These are phyloP conservation scores for Galeopsis tetrahit DNA, from an alignment of 257 asterid species.

Conservation along the genomic window DNA sequence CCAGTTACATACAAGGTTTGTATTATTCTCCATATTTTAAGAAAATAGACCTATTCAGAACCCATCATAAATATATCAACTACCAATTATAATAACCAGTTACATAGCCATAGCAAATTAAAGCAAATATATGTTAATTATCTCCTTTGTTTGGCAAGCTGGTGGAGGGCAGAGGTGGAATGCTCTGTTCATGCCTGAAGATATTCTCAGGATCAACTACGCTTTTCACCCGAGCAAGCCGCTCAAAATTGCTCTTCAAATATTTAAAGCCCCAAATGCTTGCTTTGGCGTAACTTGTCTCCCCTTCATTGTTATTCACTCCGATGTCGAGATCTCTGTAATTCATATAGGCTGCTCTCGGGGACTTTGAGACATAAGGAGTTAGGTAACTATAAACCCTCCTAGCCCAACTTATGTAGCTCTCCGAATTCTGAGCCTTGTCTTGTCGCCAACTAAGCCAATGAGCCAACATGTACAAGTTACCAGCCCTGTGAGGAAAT, in stretches of 20 bases:
- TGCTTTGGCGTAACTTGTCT: background rate
- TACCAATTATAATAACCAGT: background rate
- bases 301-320: background rate
- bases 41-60: too few relatives aligned
- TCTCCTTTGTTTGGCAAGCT: background rate
- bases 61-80: background rate
- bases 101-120: background rate
- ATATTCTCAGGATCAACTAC: background rate
- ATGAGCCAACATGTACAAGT: too few relatives aligned
- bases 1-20: background rate
- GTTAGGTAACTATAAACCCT: background rate
- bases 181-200: background rate
- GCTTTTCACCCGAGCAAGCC: background rate
- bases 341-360: background rate
- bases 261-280: background rate
- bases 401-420: too few relatives aligned
- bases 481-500: too few relatives aligned
- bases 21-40: too few relatives aligned
- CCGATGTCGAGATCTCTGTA: background rate
- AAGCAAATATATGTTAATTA: background rate
- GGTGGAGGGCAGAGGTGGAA: background rate
- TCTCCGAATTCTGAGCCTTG: too few relatives aligned
- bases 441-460: too few relatives aligned
- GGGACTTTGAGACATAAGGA: background rate
- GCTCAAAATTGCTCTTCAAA: background rate